Base-by-base conservation (phyloP, 2,329 filamentous ascomycete species). In the Lecanoromycetidae sp. region DNA sequence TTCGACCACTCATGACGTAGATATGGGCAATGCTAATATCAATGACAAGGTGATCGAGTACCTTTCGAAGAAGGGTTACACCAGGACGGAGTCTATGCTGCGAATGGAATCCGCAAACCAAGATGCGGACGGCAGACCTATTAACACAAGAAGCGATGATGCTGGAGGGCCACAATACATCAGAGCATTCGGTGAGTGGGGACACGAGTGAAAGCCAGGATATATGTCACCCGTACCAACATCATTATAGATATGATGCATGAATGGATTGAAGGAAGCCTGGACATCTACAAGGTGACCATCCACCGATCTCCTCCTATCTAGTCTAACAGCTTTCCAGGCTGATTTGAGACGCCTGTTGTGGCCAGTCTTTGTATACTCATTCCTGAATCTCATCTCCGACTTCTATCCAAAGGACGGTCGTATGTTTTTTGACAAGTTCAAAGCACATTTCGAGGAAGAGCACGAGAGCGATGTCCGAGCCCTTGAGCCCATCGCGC, bases 351-450 rank as follows among this genome's bases (percentile, higher is more conserved):
- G 79, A 49, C 87, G 93, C 55, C 71, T 96, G 3, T 68, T 94
- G 13, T 98, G 91, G 87, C 91, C 91, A 0, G 69, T 93, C 0
- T 96, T 95, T 59, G 84, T 96, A 42, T 94, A 98, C 64, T 91
- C 86, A 0, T 95, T 84, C 60, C 71, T 98, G 22, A 80, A 86
- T 48, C 75, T 96, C 46, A 75, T 93, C 23, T 72, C 72, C 27
- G 77, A 86, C 50, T 79, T 79, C 53, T 87, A 83, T 56, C 68
- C 76, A 1, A 76, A 77, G 32, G 86, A 94, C 49, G 79, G 81
- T 12, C 80, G 84, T 55, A 69, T 74, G 2, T 90, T 94, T 59
- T 80, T 93, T 52, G 74, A 77, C 23, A 71, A 75, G 4, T 79
- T 85, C 58, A 79, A 79, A 46, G 66, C 79, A 45, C 61, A 68